phyloP scores from a whole-genome alignment of 352 stramenopile genomes.

The Discostella stelligera region DNA sequence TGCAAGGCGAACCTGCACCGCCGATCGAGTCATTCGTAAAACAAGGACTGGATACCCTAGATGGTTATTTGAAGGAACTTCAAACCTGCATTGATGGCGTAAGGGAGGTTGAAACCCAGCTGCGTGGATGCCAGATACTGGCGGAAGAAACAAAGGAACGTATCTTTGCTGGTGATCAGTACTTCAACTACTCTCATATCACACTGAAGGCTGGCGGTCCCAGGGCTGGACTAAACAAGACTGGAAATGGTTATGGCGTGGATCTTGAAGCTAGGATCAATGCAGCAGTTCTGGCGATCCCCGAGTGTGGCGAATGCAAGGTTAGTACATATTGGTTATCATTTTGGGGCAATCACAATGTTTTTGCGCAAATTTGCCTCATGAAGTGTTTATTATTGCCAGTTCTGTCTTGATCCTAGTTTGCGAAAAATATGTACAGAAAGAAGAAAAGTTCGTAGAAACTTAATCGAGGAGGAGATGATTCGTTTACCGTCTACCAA shows the following conservation, averaged over 20 bases:
- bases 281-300: conserved; percentile 57
- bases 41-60: conserved; percentile 47
- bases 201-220: conserved; percentile 64
- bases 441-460: conserved; percentile 55
- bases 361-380: not conserved
- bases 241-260: conserved; percentile 55
- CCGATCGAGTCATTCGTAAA: conserved; percentile 50
- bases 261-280: conserved; percentile 79
- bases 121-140: conserved; percentile 58
- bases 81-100: conserved; percentile 61
- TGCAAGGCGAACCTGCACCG: conserved; percentile 57
- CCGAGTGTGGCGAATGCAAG: conserved; percentile 72
- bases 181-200: conserved; percentile 81
- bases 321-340: conserved; percentile 19
- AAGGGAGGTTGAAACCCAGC: conserved; percentile 76
- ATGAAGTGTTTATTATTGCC: conserved; percentile 5
- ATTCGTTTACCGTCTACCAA: conserved; percentile 39
- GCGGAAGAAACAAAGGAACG: conserved; percentile 67
- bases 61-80: conserved; percentile 64
- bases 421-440: conserved; percentile 67
- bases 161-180: conserved; percentile 73
- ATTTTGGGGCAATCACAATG: conserved; percentile 3
- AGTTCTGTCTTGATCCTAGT: conserved; percentile 59
- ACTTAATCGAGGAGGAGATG: conserved; percentile 68
- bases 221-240: conserved; percentile 48